Evolutionary conservation across 768 basidiomycete species (phyloP).

Genomic region (Lentinula boryana): DNA sequence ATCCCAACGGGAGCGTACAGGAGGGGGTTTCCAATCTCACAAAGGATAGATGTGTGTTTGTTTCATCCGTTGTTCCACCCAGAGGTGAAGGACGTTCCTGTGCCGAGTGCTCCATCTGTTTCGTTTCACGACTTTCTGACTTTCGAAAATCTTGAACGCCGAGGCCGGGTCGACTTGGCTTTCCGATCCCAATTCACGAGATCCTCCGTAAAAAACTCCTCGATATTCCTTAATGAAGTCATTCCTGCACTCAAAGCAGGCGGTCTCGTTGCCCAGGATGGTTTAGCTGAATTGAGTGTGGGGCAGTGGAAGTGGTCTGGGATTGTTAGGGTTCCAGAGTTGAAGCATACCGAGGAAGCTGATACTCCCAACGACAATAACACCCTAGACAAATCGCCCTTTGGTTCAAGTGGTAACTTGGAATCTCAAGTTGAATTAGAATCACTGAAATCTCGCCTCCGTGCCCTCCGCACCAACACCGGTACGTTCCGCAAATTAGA

Average conservation of each 20-base stretch:
- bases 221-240: conserved; percentile 25
- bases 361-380: too few species aligned
- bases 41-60: conserved; percentile 21
- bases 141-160: background rate
- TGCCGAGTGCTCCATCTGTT: conserved; percentile 8
- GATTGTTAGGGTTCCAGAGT: conserved; percentile 26
- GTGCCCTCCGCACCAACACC: background rate
- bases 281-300: conserved; percentile 10
- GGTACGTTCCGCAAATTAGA: background rate
- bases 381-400: too few species aligned
- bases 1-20: background rate
- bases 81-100: conserved; percentile 19
- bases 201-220: background rate
- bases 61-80: conserved; percentile 17
- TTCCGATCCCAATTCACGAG: background rate
- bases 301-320: conserved; percentile 32
- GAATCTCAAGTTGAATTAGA: background rate
- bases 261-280: conserved; percentile 23
- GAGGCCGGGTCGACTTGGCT: background rate
- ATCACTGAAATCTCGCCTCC: background rate
- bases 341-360: conserved; percentile 6
- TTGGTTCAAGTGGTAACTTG: too few species aligned
- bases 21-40: conserved; percentile 8
- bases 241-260: conserved; percentile 24
- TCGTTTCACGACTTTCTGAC: background rate